Evolutionary conservation across 768 basidiomycete species (phyloP).

Genomic region (Leucosporidium yakuticum): DNA sequence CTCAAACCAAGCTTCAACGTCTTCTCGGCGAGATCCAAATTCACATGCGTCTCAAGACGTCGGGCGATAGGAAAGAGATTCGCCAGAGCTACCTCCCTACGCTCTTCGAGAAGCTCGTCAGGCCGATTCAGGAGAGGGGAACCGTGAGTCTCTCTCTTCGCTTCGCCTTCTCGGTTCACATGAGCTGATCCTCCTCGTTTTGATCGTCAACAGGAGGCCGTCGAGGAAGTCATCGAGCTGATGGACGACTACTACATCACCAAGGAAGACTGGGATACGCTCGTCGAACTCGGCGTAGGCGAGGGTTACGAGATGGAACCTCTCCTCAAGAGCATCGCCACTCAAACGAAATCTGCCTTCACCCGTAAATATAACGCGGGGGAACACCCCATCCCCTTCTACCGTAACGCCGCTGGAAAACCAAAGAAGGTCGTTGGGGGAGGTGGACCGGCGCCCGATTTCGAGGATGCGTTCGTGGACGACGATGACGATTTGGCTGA

Average conservation of each 20-base stretch:
- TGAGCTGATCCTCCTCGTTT: slow-evolving; percentile 1
- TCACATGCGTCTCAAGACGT: slow-evolving; percentile 88
- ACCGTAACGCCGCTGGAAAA: slow-evolving; percentile 74
- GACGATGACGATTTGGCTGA: slow-evolving; percentile 12
- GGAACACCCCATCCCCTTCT: slow-evolving; percentile 92
- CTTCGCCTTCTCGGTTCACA: not conserved
- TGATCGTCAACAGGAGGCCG: slow-evolving; percentile 53
- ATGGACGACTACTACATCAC: slow-evolving; percentile 95
- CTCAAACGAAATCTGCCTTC: slow-evolving; percentile 73
- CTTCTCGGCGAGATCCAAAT: slow-evolving; percentile 86
- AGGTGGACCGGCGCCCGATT: slow-evolving; percentile 67
- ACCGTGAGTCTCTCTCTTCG: slow-evolving; percentile 53
- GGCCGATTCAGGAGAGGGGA: slow-evolving; percentile 68
- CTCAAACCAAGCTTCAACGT: slow-evolving; percentile 70
- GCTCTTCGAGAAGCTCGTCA: slow-evolving; percentile 71
- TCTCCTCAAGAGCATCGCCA: slow-evolving; percentile 74
- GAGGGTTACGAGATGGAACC: slow-evolving; percentile 60
- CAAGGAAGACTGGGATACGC: slow-evolving; percentile 93
- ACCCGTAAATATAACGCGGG: slow-evolving; percentile 84
- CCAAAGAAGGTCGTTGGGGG: slow-evolving; percentile 43
- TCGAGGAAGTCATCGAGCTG: slow-evolving; percentile 70
- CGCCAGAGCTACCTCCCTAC: slow-evolving; percentile 85
- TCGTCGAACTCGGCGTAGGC: slow-evolving; percentile 87
- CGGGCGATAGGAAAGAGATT: slow-evolving; percentile 82
- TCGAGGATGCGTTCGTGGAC: slow-evolving; percentile 63